These are phyloP conservation scores for Vigna radiata DNA, from an alignment of 306 rosid species.

Conservation along the genomic window DNA sequence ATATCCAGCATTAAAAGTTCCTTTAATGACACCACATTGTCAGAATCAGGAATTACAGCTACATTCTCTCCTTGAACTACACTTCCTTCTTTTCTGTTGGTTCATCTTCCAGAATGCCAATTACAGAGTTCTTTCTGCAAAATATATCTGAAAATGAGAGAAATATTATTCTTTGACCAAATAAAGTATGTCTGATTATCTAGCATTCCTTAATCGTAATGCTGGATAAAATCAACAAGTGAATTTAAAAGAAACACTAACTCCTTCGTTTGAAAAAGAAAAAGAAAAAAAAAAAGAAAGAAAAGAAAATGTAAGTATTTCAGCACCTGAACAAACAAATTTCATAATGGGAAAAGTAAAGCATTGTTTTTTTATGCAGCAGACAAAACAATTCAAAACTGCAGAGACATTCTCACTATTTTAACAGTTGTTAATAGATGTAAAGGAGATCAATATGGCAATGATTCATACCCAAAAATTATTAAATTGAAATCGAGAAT, in stretches of 20 bases:
- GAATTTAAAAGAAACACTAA: neutral
- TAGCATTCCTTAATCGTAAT: neutral
- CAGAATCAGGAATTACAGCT: slow-evolving; percentile 32
- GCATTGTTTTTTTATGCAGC: neutral
- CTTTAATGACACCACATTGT: slow-evolving; percentile 65
- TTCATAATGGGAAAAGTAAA: neutral
- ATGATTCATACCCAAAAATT: neutral
- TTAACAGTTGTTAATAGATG: too few relatives aligned
- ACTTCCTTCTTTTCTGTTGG: slow-evolving; percentile 63
- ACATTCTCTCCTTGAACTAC: slow-evolving; percentile 33
- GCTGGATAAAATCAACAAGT: neutral
- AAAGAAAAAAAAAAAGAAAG: neutral
- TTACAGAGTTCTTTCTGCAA: neutral
- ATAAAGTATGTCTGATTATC: neutral
- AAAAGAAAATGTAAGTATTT: neutral
- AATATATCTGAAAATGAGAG: slow-evolving; percentile 33
- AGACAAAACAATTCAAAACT: neutral
- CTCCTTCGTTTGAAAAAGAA: neutral
- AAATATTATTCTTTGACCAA: neutral
- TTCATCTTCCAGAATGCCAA: slow-evolving; percentile 53
- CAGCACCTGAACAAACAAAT: neutral
- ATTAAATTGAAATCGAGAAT: too few relatives aligned
- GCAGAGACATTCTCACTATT: neutral
- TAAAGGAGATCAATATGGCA: neutral
- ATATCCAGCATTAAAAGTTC: slow-evolving; percentile 62